phyloP scores from a whole-genome alignment of 2,329 filamentous ascomycete species.

The Cercospora canescens region DNA sequence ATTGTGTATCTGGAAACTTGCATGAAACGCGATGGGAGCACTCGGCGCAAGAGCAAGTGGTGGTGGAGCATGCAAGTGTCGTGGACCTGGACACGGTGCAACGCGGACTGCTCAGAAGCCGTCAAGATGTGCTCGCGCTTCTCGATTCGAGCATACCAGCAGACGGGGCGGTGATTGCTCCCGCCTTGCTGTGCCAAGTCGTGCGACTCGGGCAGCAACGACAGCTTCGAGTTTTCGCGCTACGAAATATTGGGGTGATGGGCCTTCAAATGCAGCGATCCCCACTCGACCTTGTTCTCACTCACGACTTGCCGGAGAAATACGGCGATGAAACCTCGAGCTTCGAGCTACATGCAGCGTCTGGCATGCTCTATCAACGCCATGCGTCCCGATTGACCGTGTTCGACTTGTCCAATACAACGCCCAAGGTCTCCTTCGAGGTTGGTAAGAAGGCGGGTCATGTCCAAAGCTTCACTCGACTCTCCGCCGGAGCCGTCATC shows the following conservation, averaged over 20 bases:
- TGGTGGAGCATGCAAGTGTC: constrained; percentile 30
- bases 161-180: background rate
- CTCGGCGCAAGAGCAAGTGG: constrained; percentile 20
- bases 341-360: constrained; percentile 52
- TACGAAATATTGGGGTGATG: constrained; percentile 17
- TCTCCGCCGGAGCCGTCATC: constrained; percentile 67
- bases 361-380: constrained; percentile 65
- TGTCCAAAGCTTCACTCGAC: constrained; percentile 63
- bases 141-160: constrained; percentile 31
- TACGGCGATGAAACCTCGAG: constrained; percentile 10
- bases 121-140: constrained; percentile 45
- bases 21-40: constrained; percentile 28
- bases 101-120: constrained; percentile 46
- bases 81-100: constrained; percentile 40
- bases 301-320: constrained; percentile 25
- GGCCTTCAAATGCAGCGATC: constrained; percentile 17
- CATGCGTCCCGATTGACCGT: constrained; percentile 55
- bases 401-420: constrained; percentile 63
- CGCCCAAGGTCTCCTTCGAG: constrained; percentile 59
- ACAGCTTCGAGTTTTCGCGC: constrained; percentile 20
- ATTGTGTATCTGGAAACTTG: constrained; percentile 34
- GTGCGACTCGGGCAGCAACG: constrained; percentile 11
- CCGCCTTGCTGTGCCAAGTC: constrained; percentile 25
- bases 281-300: constrained; percentile 23
- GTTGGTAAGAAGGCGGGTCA: constrained; percentile 48